Evolutionary conservation across 345 rosid genomes (phyloP), one percentile per base, ranked within the genome.

Genomic region (Citrus mangshanensis): DNA sequence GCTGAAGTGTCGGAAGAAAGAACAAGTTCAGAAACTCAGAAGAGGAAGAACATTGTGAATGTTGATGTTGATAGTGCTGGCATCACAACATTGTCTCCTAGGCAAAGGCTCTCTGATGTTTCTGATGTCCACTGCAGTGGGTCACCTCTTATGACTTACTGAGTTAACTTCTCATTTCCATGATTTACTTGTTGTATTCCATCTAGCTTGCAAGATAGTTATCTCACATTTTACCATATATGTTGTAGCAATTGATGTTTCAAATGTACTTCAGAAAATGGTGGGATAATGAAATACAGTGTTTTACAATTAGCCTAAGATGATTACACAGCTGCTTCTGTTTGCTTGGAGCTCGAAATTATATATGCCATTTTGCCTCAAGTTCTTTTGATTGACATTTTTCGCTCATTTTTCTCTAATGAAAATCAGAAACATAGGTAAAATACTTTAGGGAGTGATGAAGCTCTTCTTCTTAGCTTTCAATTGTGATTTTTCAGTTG

Each of bases 81-180:
- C 69, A 85, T 89, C 61, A 75, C 89, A 35, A 83, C 88, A 59
- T 86, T 89, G 77, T 97, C 99, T 22, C 97, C 98, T 0, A 89
- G 95, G 84, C 97, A 90, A 85, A 92, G 97, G 79, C 89, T 93
- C 55, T 91, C 94, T 21, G 95, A 97, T 83, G 85, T 97, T 82
- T 84, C 98, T 35, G 98, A 97, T 90, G 99, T 97, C 78, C 94
- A 83, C 81, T 90, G 89, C 86, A 91, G 90, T 84, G 94, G 91
- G 81, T 94, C 98, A 80, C 93, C 98, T 80, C 95, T 97, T 61
- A 87, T 91, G 93, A 94, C 94, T 55, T 94, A 75, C 86, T 93
- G 89, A 94, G 72, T 8, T 55, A 34, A 54, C 58, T n/a, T 68
- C 40, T 54, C 37, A 59, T 10, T 71, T 37, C n/a, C 61, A 14